Conservation (phyloP, 768 basidiomycete genomes). For the Agaricus blazei region DNA sequence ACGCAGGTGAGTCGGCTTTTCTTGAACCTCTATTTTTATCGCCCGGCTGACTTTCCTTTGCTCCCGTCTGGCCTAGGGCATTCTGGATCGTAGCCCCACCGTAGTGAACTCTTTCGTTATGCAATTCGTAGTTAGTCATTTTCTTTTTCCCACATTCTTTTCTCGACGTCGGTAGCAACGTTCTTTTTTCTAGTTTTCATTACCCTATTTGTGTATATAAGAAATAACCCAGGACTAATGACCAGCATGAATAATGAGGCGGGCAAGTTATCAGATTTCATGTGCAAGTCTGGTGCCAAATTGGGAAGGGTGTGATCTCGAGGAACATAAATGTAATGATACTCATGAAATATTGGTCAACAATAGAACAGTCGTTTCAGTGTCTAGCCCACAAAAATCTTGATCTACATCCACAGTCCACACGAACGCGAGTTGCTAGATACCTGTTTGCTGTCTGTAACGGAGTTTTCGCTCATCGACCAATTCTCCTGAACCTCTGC, state of each 20-base stretch:
- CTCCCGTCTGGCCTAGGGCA: background rate
- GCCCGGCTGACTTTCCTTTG: background rate
- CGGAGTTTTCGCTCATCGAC: background rate
- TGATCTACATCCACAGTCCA: constrained; percentile 3
- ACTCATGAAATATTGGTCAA: background rate
- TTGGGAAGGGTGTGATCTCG: no score
- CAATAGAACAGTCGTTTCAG: background rate
- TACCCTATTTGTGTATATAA: constrained; percentile 3
- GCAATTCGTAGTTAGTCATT: constrained; percentile 9
- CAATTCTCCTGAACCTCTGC: background rate
- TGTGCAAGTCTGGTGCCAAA: no score
- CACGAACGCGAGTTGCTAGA: background rate
- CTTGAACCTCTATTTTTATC: background rate
- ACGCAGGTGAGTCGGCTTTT: background rate
- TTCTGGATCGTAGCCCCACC: background rate
- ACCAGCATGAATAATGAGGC: background rate
- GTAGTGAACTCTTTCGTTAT: constrained; percentile 1
- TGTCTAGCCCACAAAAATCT: background rate
- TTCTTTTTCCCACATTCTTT: background rate
- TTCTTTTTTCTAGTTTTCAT: background rate
- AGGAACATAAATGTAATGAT: no score
- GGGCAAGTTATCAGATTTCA: background rate
- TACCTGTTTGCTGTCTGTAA: background rate
- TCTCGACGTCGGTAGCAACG: constrained; percentile 2
- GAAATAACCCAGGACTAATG: constrained; percentile 3